phyloP scores from a whole-genome alignment of 305 asterid genomes.

The Fraxinus ornus region DNA sequence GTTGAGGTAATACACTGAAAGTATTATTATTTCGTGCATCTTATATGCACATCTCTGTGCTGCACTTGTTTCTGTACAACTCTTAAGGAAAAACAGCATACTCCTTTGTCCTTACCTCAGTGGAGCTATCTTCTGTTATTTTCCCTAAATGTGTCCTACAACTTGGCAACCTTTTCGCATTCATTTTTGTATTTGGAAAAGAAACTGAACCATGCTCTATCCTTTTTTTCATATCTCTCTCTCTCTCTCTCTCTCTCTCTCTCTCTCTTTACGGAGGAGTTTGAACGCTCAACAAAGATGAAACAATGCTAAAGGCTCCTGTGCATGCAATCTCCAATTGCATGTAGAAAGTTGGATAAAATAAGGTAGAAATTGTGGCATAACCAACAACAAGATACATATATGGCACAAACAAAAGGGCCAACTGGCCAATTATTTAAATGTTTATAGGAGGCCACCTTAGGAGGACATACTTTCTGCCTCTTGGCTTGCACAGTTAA shows the following conservation, averaged over 20 bases:
- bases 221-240: background rate
- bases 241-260: no score
- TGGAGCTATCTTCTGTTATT: background rate
- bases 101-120: background rate
- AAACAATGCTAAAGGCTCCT: background rate
- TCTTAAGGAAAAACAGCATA: background rate
- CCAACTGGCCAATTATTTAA: background rate
- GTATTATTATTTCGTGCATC: background rate
- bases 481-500: background rate
- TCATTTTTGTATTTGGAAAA: background rate
- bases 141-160: background rate
- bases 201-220: background rate
- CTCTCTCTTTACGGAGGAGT: background rate
- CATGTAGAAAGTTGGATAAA: background rate
- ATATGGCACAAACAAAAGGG: background rate
- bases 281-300: no score
- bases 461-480: background rate
- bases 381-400: background rate
- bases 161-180: background rate
- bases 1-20: constrained; percentile 2
- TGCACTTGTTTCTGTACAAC: background rate
- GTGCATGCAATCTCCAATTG: background rate
- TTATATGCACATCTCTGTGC: background rate
- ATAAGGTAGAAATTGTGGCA: background rate
- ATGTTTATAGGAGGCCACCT: background rate